phyloP scores from a whole-genome alignment of 306 rosid genomes.

The Urtica urens region DNA sequence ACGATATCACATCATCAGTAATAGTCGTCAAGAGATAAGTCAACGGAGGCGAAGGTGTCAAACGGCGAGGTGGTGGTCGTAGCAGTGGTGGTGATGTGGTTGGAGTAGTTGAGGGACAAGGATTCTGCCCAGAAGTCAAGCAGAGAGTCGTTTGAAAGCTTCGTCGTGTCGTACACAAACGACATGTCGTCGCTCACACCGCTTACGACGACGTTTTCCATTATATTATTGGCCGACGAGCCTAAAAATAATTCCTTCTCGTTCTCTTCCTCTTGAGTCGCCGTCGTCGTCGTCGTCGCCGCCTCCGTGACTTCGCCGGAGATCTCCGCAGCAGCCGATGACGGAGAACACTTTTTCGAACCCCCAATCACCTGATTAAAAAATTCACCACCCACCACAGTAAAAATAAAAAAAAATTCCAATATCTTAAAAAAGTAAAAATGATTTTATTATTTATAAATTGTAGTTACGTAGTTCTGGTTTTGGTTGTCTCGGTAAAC shows the following conservation, averaged over 20 bases:
- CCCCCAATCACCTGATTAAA: constrained; percentile 55
- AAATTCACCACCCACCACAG: neutral
- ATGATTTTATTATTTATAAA: neutral
- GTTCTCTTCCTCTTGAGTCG: neutral
- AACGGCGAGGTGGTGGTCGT: too few relatives aligned
- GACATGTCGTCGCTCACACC: too few relatives aligned
- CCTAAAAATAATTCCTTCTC: constrained; percentile 26
- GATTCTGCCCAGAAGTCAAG: constrained; percentile 83
- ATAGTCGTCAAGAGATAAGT: constrained; percentile 77
- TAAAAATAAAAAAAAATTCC: neutral
- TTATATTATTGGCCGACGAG: constrained; percentile 19
- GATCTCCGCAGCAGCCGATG: neutral
- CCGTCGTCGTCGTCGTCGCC: neutral
- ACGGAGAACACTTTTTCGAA: constrained; percentile 17
- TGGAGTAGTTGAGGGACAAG: constrained; percentile 40
- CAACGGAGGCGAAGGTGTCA: constrained; percentile 75
- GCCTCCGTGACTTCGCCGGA: neutral
- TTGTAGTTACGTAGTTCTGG: constrained; percentile 43
- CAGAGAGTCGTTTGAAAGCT: constrained; percentile 54
- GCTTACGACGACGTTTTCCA: too few relatives aligned
- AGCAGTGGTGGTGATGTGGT: constrained; percentile 22
- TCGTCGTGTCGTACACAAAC: constrained; percentile 65
- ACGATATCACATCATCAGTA: constrained; percentile 16
- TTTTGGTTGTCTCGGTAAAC: constrained; percentile 49
- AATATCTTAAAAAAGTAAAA: too few relatives aligned